Evolutionary conservation across 2,329 filamentous ascomycete genomes (phyloP).

Genomic region (Cytospora leucostoma): DNA sequence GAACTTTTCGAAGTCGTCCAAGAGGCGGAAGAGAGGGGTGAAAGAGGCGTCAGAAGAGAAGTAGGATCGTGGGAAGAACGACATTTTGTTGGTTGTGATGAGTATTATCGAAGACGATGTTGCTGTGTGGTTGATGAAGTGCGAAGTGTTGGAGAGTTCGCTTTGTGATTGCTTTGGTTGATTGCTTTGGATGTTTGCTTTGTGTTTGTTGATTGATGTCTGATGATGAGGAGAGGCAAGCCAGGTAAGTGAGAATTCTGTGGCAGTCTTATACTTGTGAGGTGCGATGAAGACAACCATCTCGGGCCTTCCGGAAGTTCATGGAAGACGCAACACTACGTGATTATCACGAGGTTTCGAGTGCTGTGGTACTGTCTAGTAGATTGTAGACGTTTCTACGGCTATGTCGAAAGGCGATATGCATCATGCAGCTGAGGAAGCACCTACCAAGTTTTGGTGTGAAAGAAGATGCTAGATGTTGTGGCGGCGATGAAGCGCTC

Average conservation of each 20-base stretch:
- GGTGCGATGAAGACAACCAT: not conserved
- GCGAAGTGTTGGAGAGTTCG: slow-evolving; percentile 24
- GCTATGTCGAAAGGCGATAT: slow-evolving; percentile 27
- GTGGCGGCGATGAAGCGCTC: slow-evolving; percentile 11
- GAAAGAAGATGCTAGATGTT: slow-evolving; percentile 20
- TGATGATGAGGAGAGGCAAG: not conserved
- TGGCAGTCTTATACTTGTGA: slow-evolving; percentile 23
- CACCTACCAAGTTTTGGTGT: no score
- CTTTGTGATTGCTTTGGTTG: slow-evolving; percentile 25
- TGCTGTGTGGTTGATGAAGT: slow-evolving; percentile 6
- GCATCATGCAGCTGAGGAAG: slow-evolving; percentile 1
- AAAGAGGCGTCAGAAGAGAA: slow-evolving; percentile 51
- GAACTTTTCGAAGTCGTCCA: slow-evolving; percentile 65
- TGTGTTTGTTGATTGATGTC: slow-evolving; percentile 1
- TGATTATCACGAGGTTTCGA: slow-evolving; percentile 18
- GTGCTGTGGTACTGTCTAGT: not conserved
- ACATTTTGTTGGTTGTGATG: slow-evolving; percentile 51
- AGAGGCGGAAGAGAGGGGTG: slow-evolving; percentile 63
- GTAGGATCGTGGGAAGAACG: slow-evolving; percentile 60
- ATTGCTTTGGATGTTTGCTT: slow-evolving; percentile 19
- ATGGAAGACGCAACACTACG: slow-evolving; percentile 25
- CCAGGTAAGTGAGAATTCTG: slow-evolving; percentile 4
- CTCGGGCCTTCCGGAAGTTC: slow-evolving; percentile 19
- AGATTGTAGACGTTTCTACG: slow-evolving; percentile 19
- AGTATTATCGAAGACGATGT: slow-evolving; percentile 33